Conservation (phyloP, 345 rosid species). For the Brassica carinata region DNA sequence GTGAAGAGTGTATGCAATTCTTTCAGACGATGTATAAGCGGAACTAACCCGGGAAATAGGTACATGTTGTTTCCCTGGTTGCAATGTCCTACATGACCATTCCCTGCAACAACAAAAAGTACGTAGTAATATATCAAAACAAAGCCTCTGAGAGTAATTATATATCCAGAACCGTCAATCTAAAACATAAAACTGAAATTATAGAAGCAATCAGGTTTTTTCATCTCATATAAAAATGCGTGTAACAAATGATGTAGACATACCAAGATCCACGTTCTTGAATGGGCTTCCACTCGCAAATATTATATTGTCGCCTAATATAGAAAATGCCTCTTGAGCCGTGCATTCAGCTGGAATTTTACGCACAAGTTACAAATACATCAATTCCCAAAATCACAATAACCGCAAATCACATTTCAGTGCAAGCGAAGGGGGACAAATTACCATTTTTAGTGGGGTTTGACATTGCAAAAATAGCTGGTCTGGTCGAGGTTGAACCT, state of each 20-base stretch:
- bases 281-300: slow-evolving; percentile 99
- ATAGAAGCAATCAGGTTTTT: neutral
- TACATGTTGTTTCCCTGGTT: slow-evolving; percentile 99
- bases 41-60: slow-evolving; percentile 93
- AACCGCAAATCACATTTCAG: neutral
- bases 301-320: slow-evolving; percentile 86
- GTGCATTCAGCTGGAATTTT: slow-evolving; percentile 84
- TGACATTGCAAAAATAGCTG: slow-evolving; percentile 99
- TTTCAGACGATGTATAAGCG: neutral
- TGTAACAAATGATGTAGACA: slow-evolving; percentile 27
- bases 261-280: slow-evolving; percentile 84
- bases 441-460: slow-evolving; percentile 94
- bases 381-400: slow-evolving; percentile 15
- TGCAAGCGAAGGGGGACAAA: slow-evolving; percentile 1
- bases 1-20: neutral
- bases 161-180: neutral
- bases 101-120: slow-evolving; percentile 50
- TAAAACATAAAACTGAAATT: neutral
- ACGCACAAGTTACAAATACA: slow-evolving; percentile 8
- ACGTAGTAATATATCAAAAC: slow-evolving; percentile 14
- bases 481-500: slow-evolving; percentile 91
- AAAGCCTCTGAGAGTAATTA: slow-evolving; percentile 12
- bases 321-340: slow-evolving; percentile 87
- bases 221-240: slow-evolving; percentile 1
- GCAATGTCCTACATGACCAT: slow-evolving; percentile 81